Base-by-base conservation (phyloP, 805 yeast species). In the Teunomyces lycoperdinae region DNA sequence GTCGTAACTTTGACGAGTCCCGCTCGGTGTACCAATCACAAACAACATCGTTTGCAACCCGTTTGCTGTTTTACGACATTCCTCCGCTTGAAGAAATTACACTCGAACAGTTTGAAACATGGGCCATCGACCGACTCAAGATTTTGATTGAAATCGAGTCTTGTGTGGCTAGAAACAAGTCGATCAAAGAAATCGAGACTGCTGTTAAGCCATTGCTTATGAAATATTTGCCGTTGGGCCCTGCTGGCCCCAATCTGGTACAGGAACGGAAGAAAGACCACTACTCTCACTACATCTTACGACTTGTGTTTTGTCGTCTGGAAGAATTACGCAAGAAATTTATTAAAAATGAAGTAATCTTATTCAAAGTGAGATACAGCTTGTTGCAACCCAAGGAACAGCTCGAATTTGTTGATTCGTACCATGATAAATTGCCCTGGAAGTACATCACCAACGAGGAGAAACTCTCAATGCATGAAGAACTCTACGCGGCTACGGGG, bases 111-210 rank as follows among this genome's bases (percentile, higher is more conserved):
- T 94, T 94, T 66, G 99, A 94, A 68, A 76, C 77, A 4, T 94
- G 97, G 97, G 98, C 98, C 4, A 85, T 94, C 46, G 98, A 92
- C 60, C 72, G 99, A 50, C 74, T 92, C 52, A 83, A 85, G 60
- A 80, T 94, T 7, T 73, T 94, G 49, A 78, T 90, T 46, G 96
- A 89, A 61, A 84, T 94, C 44, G 97, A 92, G 59, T 78, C 89
- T 1, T 80, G 87, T 53, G 59, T 77, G 38, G 81, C 85, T 20
- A 76, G 95, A 56, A 83, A 84, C 50, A 81, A 83, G 58, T 64
- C 78, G 1, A 61, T 78, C 42, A 80, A 78, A 54, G 97, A 90
- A 48, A 79, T 81, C 31, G 92, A 85, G 55, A 60, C 70, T 8
- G 70, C 78, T 3, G 71, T 92, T 55, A 81, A 79, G 54, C 94